These are phyloP conservation scores for Carex arenaria DNA, from an alignment of 202 grass and related monocot genomes.

Conservation along the genomic window DNA sequence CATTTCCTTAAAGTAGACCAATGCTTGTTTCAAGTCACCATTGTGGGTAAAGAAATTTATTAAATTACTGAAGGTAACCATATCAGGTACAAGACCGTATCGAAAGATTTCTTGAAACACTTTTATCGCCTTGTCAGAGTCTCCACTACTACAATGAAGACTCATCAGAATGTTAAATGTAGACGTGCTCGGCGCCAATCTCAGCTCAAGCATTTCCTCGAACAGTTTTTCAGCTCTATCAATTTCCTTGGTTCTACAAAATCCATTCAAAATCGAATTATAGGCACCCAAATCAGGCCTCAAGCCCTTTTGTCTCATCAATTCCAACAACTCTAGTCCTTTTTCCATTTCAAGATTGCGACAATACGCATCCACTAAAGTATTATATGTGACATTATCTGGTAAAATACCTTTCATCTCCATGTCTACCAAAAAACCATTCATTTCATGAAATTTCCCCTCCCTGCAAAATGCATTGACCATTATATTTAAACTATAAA, in stretches of 20 bases:
- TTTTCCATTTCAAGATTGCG: conserved; percentile 41
- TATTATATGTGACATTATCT: conserved; percentile 88
- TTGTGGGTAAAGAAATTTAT: conserved; percentile 71
- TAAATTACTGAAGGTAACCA: conserved; percentile 79
- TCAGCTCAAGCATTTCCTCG: conserved; percentile 30
- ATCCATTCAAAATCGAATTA: conserved; percentile 71
- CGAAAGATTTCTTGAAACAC: conserved; percentile 54
- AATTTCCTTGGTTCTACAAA: conserved; percentile 49
- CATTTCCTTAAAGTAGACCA: conserved; percentile 55
- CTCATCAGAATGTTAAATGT: conserved; percentile 80
- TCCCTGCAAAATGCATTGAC: conserved; percentile 73
- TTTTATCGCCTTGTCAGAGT: conserved; percentile 37
- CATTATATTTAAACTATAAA: conserved; percentile 91
- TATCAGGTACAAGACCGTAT: conserved; percentile 47
- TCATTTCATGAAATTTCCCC: conserved; percentile 44
- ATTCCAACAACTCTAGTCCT: conserved; percentile 50
- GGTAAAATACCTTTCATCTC: conserved; percentile 60
- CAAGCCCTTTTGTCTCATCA: conserved; percentile 47
- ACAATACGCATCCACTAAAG: conserved; percentile 65
- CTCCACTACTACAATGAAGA: conserved; percentile 44
- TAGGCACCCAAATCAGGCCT: conserved; percentile 55
- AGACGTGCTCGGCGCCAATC: conserved; percentile 39
- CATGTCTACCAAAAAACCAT: conserved; percentile 53
- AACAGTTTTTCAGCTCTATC: conserved; percentile 58
- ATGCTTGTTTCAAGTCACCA: conserved; percentile 42